Evolutionary conservation across 1,284 basidiomycete species (phyloP).

Genomic region (Ceratobasidium sp.): DNA sequence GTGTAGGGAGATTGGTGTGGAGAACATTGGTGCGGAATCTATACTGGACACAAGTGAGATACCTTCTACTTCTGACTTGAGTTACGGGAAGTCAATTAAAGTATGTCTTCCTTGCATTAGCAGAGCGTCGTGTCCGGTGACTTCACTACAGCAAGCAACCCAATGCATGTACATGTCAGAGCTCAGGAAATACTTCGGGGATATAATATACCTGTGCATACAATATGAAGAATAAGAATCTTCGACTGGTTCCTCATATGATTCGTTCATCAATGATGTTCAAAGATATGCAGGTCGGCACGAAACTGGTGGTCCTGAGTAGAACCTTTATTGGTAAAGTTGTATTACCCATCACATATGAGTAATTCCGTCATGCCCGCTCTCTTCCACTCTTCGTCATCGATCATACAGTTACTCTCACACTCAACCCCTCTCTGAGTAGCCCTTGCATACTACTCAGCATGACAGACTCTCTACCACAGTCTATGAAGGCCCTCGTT

Average conservation of each 20-base stretch:
- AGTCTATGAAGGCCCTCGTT: conserved; percentile 41
- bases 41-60: too few species aligned
- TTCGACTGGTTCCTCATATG: neutral
- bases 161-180: too few species aligned
- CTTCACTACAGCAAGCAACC: too few species aligned
- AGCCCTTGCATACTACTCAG: neutral
- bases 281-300: too few species aligned
- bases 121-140: too few species aligned
- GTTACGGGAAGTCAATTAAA: too few species aligned
- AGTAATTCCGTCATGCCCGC: neutral
- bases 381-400: conserved; percentile 5
- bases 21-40: too few species aligned
- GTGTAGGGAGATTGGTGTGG: too few species aligned
- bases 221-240: neutral
- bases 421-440: neutral
- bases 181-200: too few species aligned
- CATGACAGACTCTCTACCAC: conserved; percentile 21
- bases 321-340: neutral
- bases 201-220: neutral
- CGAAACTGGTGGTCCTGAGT: neutral
- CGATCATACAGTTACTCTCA: neutral
- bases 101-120: too few species aligned
- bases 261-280: neutral
- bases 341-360: neutral
- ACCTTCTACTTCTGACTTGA: too few species aligned